phyloP scores from a whole-genome alignment of 371 early-diverging fungal species.

The Umbelopsis sp. region DNA sequence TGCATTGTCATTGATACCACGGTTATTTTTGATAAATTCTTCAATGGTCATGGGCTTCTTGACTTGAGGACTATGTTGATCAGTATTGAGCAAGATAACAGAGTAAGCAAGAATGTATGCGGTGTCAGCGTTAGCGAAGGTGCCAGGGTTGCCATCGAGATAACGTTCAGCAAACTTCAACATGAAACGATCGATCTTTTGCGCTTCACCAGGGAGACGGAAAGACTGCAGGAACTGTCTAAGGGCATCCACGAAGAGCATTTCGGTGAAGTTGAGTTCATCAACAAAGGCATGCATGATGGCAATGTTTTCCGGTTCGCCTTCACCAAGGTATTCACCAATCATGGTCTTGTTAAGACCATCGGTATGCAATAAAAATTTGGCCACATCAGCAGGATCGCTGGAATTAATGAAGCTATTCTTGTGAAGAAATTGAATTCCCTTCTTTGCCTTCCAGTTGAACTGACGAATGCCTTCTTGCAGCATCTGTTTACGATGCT shows the following conservation, averaged over 20 bases:
- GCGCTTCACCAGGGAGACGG: conserved; percentile 97
- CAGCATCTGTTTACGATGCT: conserved; percentile 80
- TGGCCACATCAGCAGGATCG: conserved; percentile 69
- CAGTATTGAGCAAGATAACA: conserved; percentile 96
- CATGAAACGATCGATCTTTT: conserved; percentile 98
- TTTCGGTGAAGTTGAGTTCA: conserved; percentile 79
- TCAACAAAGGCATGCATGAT: conserved; percentile 97
- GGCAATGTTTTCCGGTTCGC: conserved; percentile 83
- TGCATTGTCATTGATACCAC: conserved; percentile 88
- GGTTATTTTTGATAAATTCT: conserved; percentile 94
- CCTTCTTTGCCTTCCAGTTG: conserved; percentile 92
- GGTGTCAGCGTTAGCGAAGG: conserved; percentile 83
- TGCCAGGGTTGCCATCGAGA: conserved; percentile 73
- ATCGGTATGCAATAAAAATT: conserved; percentile 74
- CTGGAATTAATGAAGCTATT: conserved; percentile 62
- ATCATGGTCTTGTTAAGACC: conserved; percentile 84
- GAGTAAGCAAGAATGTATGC: conserved; percentile 95
- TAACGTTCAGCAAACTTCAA: conserved; percentile 96
- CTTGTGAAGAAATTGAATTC: conserved; percentile 74
- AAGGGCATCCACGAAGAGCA: conserved; percentile 85
- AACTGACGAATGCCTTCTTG: conserved; percentile 82
- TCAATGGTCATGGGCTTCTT: conserved; percentile 90
- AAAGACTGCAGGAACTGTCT: conserved; percentile 92
- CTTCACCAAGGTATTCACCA: conserved; percentile 97
- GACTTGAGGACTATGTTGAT: conserved; percentile 91